Percentiles rank a stretch among this genome's conserved stretches.
These are phyloP conservation scores for Plicaturopsis crispa DNA, from an alignment of 768 basidiomycete species.

Conservation along the genomic window DNA sequence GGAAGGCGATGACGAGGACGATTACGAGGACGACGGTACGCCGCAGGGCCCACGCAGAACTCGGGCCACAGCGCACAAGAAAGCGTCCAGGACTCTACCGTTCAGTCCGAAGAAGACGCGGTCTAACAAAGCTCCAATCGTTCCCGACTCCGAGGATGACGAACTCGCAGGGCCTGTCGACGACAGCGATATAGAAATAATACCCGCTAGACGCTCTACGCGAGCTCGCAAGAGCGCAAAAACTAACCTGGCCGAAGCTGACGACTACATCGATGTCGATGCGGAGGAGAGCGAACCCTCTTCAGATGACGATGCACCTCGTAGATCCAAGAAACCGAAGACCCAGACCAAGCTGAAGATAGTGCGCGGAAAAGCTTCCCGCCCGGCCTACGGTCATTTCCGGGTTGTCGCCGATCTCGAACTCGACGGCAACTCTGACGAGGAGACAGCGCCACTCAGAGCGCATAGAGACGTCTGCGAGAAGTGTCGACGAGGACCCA, in stretches of 20 bases:
- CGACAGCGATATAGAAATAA: conserved; percentile 15
- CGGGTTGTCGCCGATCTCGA: conserved; percentile 33
- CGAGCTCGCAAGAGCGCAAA: conserved; percentile 33
- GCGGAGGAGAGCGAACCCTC: conserved; percentile 20
- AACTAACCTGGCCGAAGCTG: conserved; percentile 24
- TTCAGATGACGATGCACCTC: conserved; percentile 21
- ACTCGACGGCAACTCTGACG: conserved; percentile 41
- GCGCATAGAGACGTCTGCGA: conserved; percentile 62
- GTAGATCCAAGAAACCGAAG: conserved; percentile 1
- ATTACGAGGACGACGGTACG: conserved; percentile 10
- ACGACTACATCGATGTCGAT: conserved; percentile 13
- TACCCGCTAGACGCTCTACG: conserved; percentile 37
- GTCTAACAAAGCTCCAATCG: conserved; percentile 21
- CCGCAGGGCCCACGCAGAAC: not conserved
- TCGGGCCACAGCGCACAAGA: conserved; percentile 5
- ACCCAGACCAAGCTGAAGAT: conserved; percentile 21
- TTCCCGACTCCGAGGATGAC: conserved; percentile 30
- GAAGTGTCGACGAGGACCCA: conserved; percentile 57
- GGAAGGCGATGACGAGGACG: conserved; percentile 24
- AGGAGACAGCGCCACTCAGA: conserved; percentile 47
- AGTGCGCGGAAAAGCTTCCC: conserved; percentile 25
- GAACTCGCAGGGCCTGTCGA: conserved; percentile 31
- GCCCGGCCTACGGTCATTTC: conserved; percentile 44
- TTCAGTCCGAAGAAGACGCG: conserved; percentile 66
- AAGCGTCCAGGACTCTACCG: conserved; percentile 29